Base-by-base conservation (phyloP, 495 filamentous ascomycete species). In the Hypoxylon subgilvum region DNA sequence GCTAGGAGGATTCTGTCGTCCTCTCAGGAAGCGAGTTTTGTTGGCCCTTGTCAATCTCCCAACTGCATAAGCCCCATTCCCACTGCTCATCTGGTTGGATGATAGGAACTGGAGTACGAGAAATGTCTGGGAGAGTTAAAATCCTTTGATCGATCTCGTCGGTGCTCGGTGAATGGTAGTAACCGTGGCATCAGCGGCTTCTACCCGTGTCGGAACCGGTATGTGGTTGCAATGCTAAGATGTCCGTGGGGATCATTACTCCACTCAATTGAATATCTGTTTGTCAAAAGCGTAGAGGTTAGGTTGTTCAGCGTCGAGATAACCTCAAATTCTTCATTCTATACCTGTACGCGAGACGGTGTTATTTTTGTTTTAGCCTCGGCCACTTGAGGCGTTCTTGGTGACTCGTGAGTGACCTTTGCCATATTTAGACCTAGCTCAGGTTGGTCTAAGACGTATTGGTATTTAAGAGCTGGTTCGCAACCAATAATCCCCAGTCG, bases 61-160 rank as follows among this genome's bases (percentile, higher is more conserved):
- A 16, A 28, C 23, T 50, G 60, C 52, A 45, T 49, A 57, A 52
- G 61, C 61, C 49, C 53, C 49, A 16, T 52, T 63, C 39, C 55
- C 32, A 53, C 43, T 38, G 30, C 18, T 45, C 47, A 39, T 57
- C 31, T 4, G 13, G 23, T 38, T 17, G 57, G 44, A 8, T 12
- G 30, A 30, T 28, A 35, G n/a, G n/a, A n/a, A n/a, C n/a, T n/a
- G n/a, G n/a, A n/a, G n/a, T n/a, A 44, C 32, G 39, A 23, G 31
- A 44, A 38, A 48, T 13, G 32, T 36, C 22, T 28, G 34, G 25
- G 9, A 32, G 22, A 43, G 32, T 16, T 16, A 9, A 36, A 14
- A 54, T 50, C 8, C 6, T 17, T 14, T 25, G 21, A 44, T 19
- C 35, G 43, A 43, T 17, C 30, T 38, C 17, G 1, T 54, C 50